Evolutionary conservation across 208 protist species (phyloP), one percentile per base, ranked within the genome.

Genomic region (Acanthamoeba triangularis): DNA sequence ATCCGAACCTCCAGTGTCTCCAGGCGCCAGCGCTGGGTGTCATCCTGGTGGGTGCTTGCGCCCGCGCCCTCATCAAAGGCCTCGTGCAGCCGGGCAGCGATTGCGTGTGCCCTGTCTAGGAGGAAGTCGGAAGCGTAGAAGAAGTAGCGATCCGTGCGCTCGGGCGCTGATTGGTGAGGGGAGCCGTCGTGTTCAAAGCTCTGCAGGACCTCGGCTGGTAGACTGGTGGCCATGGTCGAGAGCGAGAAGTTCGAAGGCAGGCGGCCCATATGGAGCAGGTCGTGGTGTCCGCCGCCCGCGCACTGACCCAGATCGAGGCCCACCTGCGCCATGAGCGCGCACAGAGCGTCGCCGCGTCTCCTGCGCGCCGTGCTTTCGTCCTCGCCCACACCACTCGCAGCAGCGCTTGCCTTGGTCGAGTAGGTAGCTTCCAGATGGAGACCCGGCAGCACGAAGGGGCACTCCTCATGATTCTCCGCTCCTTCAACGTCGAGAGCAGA

Each of bases 381-480:
- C 13, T 49, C 47, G 13, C 0, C 13, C 47, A 49, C 47, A 49
- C 47, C 47, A 49, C 47, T 13, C 47, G 5, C 47, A 11, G 47
- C 0, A 49, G 47, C n/a, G 61, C 61, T 69, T 30, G 61, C 25
- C 28, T 16, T 1, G 20, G 61, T 25, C 61, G 28, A 30, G 72
- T 80, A 69, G 28, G 61, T 69, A 11, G 72, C 72, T 35, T 80
- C 72, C 20, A 80, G 18, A 25, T 80, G 41, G 72, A 80, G 72
- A 4, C 72, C 72, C 41, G 72, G 72, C 10, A 80, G 72, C 13
- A 20, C 35, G 41, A 80, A 80, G 72, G 72, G 72, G 23, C 72
- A 80, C 18, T 35, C n/a, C 28, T 14, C 33, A 8, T 41, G 25
- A n/a, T n/a, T n/a, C 20, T 28, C 33, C 20, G 33, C 16, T 3